Evolutionary conservation across 306 rosid genomes (phyloP).

Genomic region (Chamaecrista fasciculata): DNA sequence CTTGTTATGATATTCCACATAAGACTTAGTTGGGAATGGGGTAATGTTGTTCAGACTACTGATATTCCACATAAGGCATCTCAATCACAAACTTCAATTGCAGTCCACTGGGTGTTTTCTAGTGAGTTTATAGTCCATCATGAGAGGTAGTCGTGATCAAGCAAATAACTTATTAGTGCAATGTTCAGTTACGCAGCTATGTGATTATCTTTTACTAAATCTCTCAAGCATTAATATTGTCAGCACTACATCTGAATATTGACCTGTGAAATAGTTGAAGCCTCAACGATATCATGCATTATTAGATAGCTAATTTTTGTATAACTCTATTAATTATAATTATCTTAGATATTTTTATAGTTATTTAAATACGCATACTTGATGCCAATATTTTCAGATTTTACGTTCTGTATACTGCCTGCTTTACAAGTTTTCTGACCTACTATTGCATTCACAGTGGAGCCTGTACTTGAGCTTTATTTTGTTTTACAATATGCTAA

Average conservation of each 20-base stretch:
- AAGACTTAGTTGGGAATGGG: neutral
- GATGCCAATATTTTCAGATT: neutral
- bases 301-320: neutral
- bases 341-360: too few relatives aligned
- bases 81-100: neutral
- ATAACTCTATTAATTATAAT: neutral
- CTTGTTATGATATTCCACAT: neutral
- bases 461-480: constrained; percentile 23
- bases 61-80: neutral
- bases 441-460: neutral
- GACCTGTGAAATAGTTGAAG: neutral
- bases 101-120: neutral
- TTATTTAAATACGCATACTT: neutral
- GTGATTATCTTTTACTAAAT: neutral
- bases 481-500: constrained; percentile 22
- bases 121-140: neutral
- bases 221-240: neutral
- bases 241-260: neutral
- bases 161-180: constrained; percentile 4
- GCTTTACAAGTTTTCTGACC: constrained; percentile 13
- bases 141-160: neutral
- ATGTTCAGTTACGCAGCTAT: neutral
- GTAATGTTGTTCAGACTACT: neutral
- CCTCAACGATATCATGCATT: neutral
- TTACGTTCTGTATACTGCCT: constrained; percentile 1